Base-by-base conservation (phyloP, 768 basidiomycete genomes). In the Lepiota venenata region DNA sequence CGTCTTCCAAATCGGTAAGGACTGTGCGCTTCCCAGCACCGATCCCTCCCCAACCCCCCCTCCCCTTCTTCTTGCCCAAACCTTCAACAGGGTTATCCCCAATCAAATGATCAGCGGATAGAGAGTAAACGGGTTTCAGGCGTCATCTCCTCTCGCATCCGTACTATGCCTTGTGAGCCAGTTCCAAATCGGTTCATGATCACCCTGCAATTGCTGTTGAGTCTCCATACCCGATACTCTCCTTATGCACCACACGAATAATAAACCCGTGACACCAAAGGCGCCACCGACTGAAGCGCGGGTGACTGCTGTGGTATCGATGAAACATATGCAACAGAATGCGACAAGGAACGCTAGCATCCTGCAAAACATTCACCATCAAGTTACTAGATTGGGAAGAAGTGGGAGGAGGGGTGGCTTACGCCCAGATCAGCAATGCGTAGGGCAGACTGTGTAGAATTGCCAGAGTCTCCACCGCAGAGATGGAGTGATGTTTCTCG, bases 381-480 rank as follows among this genome's bases (percentile, higher is more conserved):
- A 47, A 11, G 16, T 25, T 47, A 9, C 7, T 16, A 21, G 5
- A 37, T 20, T 10, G 8, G 7, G 12, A 5, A 15, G n/a, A 7
- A 18, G 29, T 4, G 16, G 15, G 4, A 9, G 32, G 32, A 9
- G 8, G 32, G 32, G 9, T 32, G 32, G 32, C 46, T 47, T 11
- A 47, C 46, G 46, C 46, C 46, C 46, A 47, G 46, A 35, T 47
- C 20, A 47, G 46, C 10, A 47, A 25, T 35, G 46, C 46, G 12
- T 47, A 47, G 25, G 46, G 46, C 16, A 47, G 36, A 20, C 46
- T 47, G 16, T 47, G 46, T 20, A 47, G 32, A 18, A 47, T 47
- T 11, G 46, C 46, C 32, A 47, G 32, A 9, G 46, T 47, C 32
- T 47, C 46, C 4, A 47, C 46, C 11, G 46, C 46, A 12, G 46